Evolutionary conservation across 2,329 filamentous ascomycete genomes (phyloP).

Genomic region (Colletotrichum falcatum): DNA sequence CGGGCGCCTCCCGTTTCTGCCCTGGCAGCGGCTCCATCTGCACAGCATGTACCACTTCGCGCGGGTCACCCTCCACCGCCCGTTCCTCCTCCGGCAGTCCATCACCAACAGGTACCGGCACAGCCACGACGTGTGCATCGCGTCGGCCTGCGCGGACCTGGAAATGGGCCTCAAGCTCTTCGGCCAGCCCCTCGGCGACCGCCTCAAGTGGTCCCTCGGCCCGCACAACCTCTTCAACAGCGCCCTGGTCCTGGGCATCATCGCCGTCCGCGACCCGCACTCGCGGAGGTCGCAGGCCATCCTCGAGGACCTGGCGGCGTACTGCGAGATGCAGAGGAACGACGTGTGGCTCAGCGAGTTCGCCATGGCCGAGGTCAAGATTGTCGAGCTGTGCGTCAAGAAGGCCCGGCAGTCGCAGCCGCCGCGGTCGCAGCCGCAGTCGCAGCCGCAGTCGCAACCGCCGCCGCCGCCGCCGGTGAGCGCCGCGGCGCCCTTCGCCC

Average conservation of each 20-base stretch:
- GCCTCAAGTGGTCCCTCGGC: slow-evolving; percentile 51
- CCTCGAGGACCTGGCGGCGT: slow-evolving; percentile 53
- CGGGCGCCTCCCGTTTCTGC: slow-evolving; percentile 45
- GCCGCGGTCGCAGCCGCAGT: slow-evolving; percentile 32
- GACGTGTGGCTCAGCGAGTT: slow-evolving; percentile 57
- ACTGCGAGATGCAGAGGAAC: slow-evolving; percentile 55
- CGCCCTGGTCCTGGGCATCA: slow-evolving; percentile 51
- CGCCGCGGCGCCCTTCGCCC: background rate
- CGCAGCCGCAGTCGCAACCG: slow-evolving; percentile 37
- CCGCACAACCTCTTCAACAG: slow-evolving; percentile 57
- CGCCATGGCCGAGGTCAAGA: slow-evolving; percentile 55
- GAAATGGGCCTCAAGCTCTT: slow-evolving; percentile 51
- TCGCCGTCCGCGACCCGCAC: slow-evolving; percentile 49
- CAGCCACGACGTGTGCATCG: slow-evolving; percentile 55
- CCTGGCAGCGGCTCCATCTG: slow-evolving; percentile 54
- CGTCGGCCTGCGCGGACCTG: slow-evolving; percentile 55
- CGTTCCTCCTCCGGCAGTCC: slow-evolving; percentile 54
- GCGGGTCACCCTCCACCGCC: slow-evolving; percentile 54
- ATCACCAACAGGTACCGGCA: slow-evolving; percentile 54
- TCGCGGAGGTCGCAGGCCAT: slow-evolving; percentile 48
- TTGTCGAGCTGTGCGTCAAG: slow-evolving; percentile 55
- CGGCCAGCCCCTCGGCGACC: slow-evolving; percentile 47
- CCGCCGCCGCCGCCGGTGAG: background rate
- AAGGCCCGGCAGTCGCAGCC: slow-evolving; percentile 40
- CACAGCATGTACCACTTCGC: slow-evolving; percentile 56